Conservation (phyloP, 2,329 filamentous ascomycete genomes). For the Teratosphaeria zuluensis region DNA sequence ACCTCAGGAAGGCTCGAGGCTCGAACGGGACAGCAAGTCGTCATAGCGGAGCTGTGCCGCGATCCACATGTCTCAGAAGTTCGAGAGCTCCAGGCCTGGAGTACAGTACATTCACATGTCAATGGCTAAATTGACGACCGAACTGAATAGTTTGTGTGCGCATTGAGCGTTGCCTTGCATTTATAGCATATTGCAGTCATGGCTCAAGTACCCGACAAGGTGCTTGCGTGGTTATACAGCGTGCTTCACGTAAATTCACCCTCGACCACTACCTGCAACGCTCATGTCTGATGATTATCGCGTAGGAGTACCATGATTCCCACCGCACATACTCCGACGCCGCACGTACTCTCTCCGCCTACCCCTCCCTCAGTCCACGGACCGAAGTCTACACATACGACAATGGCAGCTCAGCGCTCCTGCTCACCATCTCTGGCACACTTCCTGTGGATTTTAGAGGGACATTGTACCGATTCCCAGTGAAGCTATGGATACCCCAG, state of each 20-base stretch:
- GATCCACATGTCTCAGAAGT: neutral
- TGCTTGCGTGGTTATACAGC: constrained; percentile 92
- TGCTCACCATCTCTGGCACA: constrained; percentile 78
- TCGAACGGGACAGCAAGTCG: too few relatives aligned
- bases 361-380: constrained; percentile 69
- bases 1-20: too few relatives aligned
- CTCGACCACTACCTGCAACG: neutral
- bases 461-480: constrained; percentile 78
- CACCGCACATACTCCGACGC: constrained; percentile 90
- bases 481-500: constrained; percentile 89
- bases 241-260: constrained; percentile 44
- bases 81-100: neutral
- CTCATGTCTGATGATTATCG: neutral
- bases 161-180: neutral
- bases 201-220: constrained; percentile 68
- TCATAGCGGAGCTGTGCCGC: neutral
- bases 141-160: neutral
- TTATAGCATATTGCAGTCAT: neutral
- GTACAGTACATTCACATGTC: neutral
- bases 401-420: constrained; percentile 73
- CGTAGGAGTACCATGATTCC: constrained; percentile 83
- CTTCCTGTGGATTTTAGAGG: constrained; percentile 87
- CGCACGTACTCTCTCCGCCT: constrained; percentile 68
- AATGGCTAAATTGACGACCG: neutral
- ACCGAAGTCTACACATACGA: constrained; percentile 97